phyloP scores from a whole-genome alignment of 768 basidiomycete genomes.

The Termitomyces sp. region DNA sequence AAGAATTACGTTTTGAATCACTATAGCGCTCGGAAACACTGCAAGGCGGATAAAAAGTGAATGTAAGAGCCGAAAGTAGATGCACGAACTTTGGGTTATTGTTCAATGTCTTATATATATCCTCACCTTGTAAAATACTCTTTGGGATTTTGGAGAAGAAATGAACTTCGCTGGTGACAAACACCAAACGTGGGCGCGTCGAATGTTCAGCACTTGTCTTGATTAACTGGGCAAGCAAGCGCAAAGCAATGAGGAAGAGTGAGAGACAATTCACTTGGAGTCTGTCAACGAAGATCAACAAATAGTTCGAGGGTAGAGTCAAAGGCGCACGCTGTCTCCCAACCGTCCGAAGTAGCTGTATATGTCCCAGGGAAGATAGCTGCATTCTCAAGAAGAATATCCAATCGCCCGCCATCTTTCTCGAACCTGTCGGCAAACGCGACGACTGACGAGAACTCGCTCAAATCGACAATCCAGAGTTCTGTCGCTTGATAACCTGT shows the following conservation, averaged over 20 bases:
- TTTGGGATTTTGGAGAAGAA: constrained; percentile 20
- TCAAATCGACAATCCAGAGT: constrained; percentile 35
- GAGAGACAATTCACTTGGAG: constrained; percentile 45
- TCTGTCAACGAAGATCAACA: constrained; percentile 17
- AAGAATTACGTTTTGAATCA: constrained; percentile 27
- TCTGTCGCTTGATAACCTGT: constrained; percentile 30
- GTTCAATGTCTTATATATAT: constrained; percentile 19
- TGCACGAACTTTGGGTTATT: constrained; percentile 16
- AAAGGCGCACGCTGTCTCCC: constrained; percentile 34
- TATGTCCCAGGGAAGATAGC: constrained; percentile 15
- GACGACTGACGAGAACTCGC: constrained; percentile 32
- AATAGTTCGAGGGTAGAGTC: background rate
- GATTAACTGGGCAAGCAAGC: constrained; percentile 37
- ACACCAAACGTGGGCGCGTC: constrained; percentile 30
- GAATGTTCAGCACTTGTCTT: constrained; percentile 26
- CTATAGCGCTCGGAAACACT: constrained; percentile 19
- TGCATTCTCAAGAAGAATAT: constrained; percentile 43
- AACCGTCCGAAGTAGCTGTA: constrained; percentile 32
- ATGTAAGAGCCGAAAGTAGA: background rate
- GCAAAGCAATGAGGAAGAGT: constrained; percentile 32
- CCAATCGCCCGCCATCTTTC: constrained; percentile 28
- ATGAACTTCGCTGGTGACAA: constrained; percentile 39
- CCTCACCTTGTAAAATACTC: constrained; percentile 14
- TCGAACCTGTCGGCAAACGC: constrained; percentile 29
- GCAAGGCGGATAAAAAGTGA: background rate